Base-by-base conservation (phyloP, 257 asterid genomes). In the Prunella vulgaris region DNA sequence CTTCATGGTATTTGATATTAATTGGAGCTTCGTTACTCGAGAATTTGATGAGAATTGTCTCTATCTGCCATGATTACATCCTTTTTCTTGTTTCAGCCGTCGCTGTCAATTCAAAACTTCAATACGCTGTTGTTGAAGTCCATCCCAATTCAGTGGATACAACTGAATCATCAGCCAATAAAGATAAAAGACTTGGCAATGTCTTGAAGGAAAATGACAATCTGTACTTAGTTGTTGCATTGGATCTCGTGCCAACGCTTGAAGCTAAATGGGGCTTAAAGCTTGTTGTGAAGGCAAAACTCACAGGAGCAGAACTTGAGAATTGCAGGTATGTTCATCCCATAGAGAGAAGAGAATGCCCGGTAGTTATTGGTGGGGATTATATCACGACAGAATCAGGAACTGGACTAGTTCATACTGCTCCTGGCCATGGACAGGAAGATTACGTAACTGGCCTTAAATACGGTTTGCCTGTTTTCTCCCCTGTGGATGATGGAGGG, bases 401-500 rank as follows among this genome's bases (percentile, higher is more conserved):
- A 82, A 93, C 99, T 30, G 99, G 97, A 78, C 78, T 90, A 79
- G 99, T 93, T 73, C 99, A 93, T 78, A 93, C 99, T 18, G 99
- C 99, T 33, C 99, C 99, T 42, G 99, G 99, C 64, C 99, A 93
- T 74, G 99, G 99, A 56, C 99, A 88, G 75, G 99, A 93, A 74
- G 99, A 93, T 80, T 88, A 86, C 72, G 84, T 79, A 15, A 88
- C 97, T 64, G 96, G 99, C 80, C 90, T 88, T 70, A 90, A 90
- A 79, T 93, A 90, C 70, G 91, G 86, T 9, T 78, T 93, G 76
- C 91, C 99, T 17, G 81, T 93, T 67, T 33, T 87, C 75, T 88
- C 99, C 53, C 99, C 99, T 38, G 97, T 93, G 72, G 96, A 93
- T 64, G 97, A 90, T 76, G 96, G 79, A 77, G 99, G 99, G 60